A percentile compares a stretch with the other conserved stretches of the same genome.
These are phyloP conservation scores for Citrullus colocynthis DNA, from an alignment of 306 rosid species.

Conservation along the genomic window DNA sequence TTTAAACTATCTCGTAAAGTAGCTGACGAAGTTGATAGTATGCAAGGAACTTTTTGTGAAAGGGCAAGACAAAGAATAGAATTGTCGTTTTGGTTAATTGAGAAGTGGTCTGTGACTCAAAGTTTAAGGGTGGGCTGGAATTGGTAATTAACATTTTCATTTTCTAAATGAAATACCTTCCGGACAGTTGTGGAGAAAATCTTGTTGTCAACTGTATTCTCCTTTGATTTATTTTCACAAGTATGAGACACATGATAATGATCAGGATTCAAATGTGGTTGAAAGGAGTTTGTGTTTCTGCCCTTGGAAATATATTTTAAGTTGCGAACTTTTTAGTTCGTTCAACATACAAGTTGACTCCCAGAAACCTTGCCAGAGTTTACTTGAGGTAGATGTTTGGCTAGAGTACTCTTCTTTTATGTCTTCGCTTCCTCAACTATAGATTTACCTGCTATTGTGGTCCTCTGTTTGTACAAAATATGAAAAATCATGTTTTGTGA, in stretches of 20 bases:
- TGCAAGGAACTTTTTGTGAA: background rate
- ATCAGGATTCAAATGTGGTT: background rate
- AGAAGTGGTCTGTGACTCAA: background rate
- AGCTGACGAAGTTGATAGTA: background rate
- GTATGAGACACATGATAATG: background rate
- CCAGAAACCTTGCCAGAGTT: no score
- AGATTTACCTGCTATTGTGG: no score
- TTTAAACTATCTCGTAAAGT: background rate
- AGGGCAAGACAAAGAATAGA: background rate
- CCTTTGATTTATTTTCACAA: background rate
- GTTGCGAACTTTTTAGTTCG: no score
- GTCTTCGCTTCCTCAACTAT: no score
- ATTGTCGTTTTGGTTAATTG: background rate
- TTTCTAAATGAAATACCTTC: background rate
- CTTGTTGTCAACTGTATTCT: background rate
- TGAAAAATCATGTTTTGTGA: no score
- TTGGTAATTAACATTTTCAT: background rate
- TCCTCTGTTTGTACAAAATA: no score
- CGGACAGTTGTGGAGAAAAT: background rate
- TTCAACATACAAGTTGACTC: no score
- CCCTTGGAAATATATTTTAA: background rate
- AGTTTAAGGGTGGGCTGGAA: background rate
- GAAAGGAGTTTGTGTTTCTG: background rate
- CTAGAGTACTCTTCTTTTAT: no score
- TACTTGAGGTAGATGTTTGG: no score